These are phyloP conservation scores for Castanea crenata DNA, from an alignment of 306 rosid genomes.

Conservation along the genomic window DNA sequence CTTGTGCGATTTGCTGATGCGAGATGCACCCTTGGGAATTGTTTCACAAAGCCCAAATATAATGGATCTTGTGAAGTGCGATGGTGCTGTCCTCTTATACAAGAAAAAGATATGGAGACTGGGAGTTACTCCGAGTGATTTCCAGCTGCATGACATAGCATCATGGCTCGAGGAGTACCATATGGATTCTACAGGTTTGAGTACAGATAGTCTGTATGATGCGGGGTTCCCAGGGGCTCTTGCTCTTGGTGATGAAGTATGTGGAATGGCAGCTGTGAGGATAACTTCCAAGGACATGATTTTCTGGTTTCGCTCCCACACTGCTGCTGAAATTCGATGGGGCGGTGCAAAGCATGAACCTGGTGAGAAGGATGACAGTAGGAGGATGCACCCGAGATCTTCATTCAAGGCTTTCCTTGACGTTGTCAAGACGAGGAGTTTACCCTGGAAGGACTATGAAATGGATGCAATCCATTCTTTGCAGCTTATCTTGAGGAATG, in stretches of 20 bases:
- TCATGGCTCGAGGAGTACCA: constrained; percentile 69
- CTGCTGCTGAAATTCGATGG: constrained; percentile 90
- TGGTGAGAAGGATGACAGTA: constrained; percentile 71
- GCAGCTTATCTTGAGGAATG: constrained; percentile 89
- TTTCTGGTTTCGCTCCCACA: constrained; percentile 87
- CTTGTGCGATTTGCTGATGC: constrained; percentile 91
- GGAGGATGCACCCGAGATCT: constrained; percentile 94
- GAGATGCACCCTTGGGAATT: constrained; percentile 91
- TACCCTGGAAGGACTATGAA: constrained; percentile 92
- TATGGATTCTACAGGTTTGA: constrained; percentile 90
- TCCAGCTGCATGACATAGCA: constrained; percentile 67
- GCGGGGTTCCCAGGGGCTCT: constrained; percentile 81
- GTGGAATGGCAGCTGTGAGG: constrained; percentile 97
- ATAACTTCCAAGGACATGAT: constrained; percentile 67
- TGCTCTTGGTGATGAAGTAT: constrained; percentile 64
- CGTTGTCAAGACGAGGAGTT: constrained; percentile 75
- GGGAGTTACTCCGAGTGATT: constrained; percentile 73
- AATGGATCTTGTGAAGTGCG: constrained; percentile 96
- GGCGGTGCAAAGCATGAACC: constrained; percentile 94
- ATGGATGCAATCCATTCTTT: constrained; percentile 98
- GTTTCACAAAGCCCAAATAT: constrained; percentile 84
- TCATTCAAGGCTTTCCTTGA: constrained; percentile 97
- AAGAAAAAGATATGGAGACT: constrained; percentile 70
- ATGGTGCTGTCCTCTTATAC: constrained; percentile 87
- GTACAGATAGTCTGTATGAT: constrained; percentile 92